These are phyloP conservation scores for Leccinum aurantiacum DNA, from an alignment of 768 basidiomycete genomes.

Conservation along the genomic window DNA sequence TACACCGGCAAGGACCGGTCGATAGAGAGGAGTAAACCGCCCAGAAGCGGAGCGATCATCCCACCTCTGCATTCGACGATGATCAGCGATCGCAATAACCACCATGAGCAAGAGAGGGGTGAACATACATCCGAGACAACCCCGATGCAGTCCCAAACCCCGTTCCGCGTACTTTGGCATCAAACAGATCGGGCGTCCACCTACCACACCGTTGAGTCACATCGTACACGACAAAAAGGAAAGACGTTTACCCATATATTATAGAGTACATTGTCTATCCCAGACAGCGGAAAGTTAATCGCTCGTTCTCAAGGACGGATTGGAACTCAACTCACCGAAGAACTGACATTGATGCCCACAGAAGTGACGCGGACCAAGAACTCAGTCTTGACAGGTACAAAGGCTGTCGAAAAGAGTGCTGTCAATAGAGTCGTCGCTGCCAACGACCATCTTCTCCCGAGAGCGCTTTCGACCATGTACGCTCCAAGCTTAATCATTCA, in stretches of 20 bases:
- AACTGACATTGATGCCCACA: constrained; percentile 74
- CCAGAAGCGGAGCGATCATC: constrained; percentile 83
- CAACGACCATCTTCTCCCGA: constrained; percentile 73
- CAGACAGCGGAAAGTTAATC: not conserved
- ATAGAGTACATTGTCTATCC: constrained; percentile 80
- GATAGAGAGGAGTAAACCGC: constrained; percentile 68
- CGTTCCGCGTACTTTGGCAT: constrained; percentile 81
- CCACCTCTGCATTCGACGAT: constrained; percentile 57
- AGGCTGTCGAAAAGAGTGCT: constrained; percentile 69
- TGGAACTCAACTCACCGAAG: constrained; percentile 42
- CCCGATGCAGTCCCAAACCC: constrained; percentile 88
- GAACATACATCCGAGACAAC: constrained; percentile 72
- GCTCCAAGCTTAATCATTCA: constrained; percentile 68
- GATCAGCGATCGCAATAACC: not conserved
- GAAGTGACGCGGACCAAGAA: constrained; percentile 65
- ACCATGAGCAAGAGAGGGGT: not conserved
- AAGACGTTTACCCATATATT: constrained; percentile 54
- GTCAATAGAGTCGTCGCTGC: constrained; percentile 76
- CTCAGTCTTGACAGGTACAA: constrained; percentile 56
- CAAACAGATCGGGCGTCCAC: constrained; percentile 88
- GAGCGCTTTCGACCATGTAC: constrained; percentile 65
- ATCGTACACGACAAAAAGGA: not conserved
- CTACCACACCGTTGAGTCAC: constrained; percentile 20
- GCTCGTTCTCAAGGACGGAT: not conserved
- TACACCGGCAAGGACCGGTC: constrained; percentile 75